Base-by-base conservation (phyloP, 768 basidiomycete genomes). In the Lactarius sanguifluus region DNA sequence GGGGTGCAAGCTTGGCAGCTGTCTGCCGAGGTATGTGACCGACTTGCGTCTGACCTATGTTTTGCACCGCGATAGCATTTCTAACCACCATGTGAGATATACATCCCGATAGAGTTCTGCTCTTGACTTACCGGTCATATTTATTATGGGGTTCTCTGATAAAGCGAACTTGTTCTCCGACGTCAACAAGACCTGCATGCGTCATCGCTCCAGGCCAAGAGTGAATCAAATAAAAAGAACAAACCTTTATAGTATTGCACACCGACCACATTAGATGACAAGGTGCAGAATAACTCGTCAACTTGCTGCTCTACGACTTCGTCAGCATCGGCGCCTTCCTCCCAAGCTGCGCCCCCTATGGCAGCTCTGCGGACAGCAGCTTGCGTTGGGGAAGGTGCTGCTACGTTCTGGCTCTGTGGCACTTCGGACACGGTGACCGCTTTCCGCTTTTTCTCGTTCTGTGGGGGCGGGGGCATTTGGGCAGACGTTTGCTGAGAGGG, bases 1-100 rank as follows among this genome's bases (percentile, higher is more conserved):
- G 78, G 1, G 90, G 86, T 5, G 93, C 83, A 20, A 95, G 78
- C 70, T 83, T 82, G 0, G 74, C 61, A 0, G 85, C 90, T 15
- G 88, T 81, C 25, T 76, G 77, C 40, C 83, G 81, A 2, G 91
- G 87, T 28, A 95, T 73, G 76, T 95, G 94, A 1, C 94, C 94
- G 3, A 96, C 92, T 82, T 94, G 89, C 15, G 77, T 77, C 1
- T 81, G 79, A 2, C 82, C 80, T 50, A 94, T 92, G 72, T 96
- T 96, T 73, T 84, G 81, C 32, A 95, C 92, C 78, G 91, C 85
- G 30, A 93, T 87, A 2, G 90, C 89, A 75, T 92, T 91, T 34
- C 89, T 91, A 62, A 61, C 23, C 20, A 43, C 32, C 18, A 55
- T 5, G 20, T 56, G 1, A 40, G 57, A 52, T n/a, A 61, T 15